A percentile compares a stretch with the other conserved stretches of the same genome.
Conservation (phyloP, 441 rosid species). For the Dalechampia spathulata region DNA sequence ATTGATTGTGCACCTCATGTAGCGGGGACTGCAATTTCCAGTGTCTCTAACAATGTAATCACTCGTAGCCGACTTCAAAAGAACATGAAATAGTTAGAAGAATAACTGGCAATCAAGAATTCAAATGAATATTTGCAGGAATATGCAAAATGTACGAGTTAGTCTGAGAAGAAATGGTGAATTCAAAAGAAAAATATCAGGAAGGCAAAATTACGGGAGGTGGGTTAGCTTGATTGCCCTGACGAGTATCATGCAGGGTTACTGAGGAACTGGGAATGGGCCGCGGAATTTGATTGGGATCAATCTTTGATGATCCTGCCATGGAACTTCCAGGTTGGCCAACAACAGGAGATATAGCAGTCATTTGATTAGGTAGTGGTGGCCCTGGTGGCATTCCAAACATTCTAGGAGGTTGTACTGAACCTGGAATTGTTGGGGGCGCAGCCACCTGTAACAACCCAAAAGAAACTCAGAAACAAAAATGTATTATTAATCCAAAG, state of each 20-base stretch:
- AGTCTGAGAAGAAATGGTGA: no score
- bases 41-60: conserved; percentile 51
- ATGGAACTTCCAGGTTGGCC: conserved; percentile 41
- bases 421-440: conserved; percentile 35
- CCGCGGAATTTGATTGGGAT: conserved; percentile 56
- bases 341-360: conserved; percentile 39
- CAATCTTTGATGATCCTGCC: conserved; percentile 45
- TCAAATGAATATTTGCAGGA: no score
- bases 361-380: conserved; percentile 30
- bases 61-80: conserved; percentile 45
- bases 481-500: no score
- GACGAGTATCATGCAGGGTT: conserved; percentile 40
- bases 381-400: conserved; percentile 50
- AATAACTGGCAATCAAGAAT: conserved; percentile 19
- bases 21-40: conserved; percentile 58
- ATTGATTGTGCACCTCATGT: conserved; percentile 70
- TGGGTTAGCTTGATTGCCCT: conserved; percentile 44
- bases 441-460: conserved; percentile 42
- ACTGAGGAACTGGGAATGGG: conserved; percentile 38
- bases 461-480: no score
- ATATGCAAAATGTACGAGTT: no score
- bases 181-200: no score
- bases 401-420: conserved; percentile 41
- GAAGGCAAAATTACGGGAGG: no score
- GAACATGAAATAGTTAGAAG: not conserved